phyloP scores from a whole-genome alignment of 2,329 filamentous ascomycete species.

The Blastomyces silverae region DNA sequence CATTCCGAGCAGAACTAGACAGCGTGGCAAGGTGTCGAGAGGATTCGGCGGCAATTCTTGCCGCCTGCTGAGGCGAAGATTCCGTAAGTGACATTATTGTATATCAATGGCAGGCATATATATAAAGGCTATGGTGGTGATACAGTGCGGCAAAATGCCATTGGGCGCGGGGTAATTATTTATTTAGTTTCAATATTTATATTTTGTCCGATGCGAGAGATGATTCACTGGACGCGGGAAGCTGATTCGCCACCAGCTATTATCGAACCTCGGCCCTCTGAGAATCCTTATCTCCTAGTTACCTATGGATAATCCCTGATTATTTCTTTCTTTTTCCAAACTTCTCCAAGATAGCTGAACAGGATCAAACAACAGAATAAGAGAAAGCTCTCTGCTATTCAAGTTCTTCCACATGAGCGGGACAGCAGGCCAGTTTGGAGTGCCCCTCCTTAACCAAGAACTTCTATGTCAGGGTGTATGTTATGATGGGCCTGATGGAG shows the following conservation, averaged over 20 bases:
- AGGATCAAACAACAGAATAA: background rate
- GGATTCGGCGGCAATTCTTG: slow-evolving; percentile 68
- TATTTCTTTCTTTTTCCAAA: background rate
- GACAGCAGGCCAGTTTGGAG: background rate
- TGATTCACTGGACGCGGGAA: too few relatives aligned
- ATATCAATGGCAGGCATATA: slow-evolving; percentile 1
- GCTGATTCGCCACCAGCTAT: background rate
- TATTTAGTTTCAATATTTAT: background rate
- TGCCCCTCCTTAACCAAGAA: background rate
- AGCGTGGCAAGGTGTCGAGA: slow-evolving; percentile 79
- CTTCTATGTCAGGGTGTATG: background rate
- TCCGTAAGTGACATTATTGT: slow-evolving; percentile 77
- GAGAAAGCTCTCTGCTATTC: background rate
- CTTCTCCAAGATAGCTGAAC: background rate
- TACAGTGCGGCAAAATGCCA: background rate
- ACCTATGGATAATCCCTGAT: too few relatives aligned
- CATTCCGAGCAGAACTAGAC: slow-evolving; percentile 67
- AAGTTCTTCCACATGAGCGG: background rate
- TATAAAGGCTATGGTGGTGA: background rate
- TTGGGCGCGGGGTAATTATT: background rate
- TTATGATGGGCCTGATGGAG: background rate
- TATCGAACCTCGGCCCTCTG: too few relatives aligned
- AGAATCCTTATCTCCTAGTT: too few relatives aligned
- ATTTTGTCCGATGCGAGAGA: too few relatives aligned
- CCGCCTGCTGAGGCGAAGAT: slow-evolving; percentile 69